A percentile compares a stretch with the other conserved stretches of the same genome.
Conservation (phyloP, 768 basidiomycete species). For the Heimioporus sp. region DNA sequence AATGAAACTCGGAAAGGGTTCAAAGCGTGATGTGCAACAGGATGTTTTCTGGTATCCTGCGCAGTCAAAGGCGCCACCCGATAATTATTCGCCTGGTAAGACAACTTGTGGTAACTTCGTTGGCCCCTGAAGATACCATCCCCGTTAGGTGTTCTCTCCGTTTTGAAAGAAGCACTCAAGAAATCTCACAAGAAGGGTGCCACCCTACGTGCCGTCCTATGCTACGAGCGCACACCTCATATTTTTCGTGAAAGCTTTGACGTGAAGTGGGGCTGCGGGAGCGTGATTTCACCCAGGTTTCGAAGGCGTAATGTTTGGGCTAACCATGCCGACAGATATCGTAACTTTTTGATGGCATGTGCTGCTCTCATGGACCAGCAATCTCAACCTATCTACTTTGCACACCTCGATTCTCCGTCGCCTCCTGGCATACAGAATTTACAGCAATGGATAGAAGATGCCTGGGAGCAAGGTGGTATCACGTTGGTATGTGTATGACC, state of each 20-base stretch:
- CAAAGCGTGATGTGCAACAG: slow-evolving; percentile 12
- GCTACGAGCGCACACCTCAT: slow-evolving; percentile 60
- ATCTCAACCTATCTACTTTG: slow-evolving; percentile 58
- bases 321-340: slow-evolving; percentile 51
- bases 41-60: slow-evolving; percentile 70
- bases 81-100: slow-evolving; percentile 67
- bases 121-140: slow-evolving; percentile 11
- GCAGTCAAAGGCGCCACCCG: slow-evolving; percentile 41
- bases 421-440: slow-evolving; percentile 72
- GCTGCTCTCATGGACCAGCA: slow-evolving; percentile 67
- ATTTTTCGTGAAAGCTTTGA: slow-evolving; percentile 61
- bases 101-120: slow-evolving; percentile 22
- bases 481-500: neutral
- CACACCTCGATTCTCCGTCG: slow-evolving; percentile 52
- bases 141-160: slow-evolving; percentile 56
- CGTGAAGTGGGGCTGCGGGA: slow-evolving; percentile 72
- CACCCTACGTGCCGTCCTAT: slow-evolving; percentile 59
- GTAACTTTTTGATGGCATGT: slow-evolving; percentile 81
- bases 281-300: slow-evolving; percentile 18
- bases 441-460: slow-evolving; percentile 77
- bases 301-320: slow-evolving; percentile 1
- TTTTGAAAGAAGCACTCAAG: slow-evolving; percentile 56
- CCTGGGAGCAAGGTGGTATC: slow-evolving; percentile 65
- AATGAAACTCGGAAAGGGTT: slow-evolving; percentile 10
- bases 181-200: slow-evolving; percentile 48